phyloP scores from a whole-genome alignment of 345 rosid species.

The Lumnitzera racemosa region DNA sequence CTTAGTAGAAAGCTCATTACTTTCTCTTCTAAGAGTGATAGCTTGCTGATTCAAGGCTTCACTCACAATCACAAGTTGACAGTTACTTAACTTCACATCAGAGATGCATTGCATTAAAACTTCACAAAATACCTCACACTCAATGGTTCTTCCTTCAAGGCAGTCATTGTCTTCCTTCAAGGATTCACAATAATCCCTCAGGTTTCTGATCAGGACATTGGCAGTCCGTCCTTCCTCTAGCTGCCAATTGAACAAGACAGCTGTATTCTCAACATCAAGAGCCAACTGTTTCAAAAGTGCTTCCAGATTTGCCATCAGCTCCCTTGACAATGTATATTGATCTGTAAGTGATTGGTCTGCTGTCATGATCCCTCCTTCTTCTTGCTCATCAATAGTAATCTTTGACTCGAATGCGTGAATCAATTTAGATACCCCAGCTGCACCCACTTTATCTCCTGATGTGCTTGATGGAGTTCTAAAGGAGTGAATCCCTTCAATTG shows the following conservation, averaged over 20 bases:
- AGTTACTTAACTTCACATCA: slow-evolving; percentile 30
- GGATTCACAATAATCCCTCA: slow-evolving; percentile 35
- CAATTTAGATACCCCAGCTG: slow-evolving; percentile 58
- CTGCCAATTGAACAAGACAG: slow-evolving; percentile 28
- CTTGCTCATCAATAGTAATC: slow-evolving; percentile 44
- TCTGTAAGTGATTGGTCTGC: slow-evolving; percentile 34
- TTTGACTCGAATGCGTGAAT: slow-evolving; percentile 82
- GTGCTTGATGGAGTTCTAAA: slow-evolving; percentile 21
- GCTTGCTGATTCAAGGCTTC: slow-evolving; percentile 38
- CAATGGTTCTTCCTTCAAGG: slow-evolving; percentile 52
- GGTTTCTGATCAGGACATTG: slow-evolving; percentile 30
- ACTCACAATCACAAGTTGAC: slow-evolving; percentile 38
- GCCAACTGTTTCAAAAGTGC: slow-evolving; percentile 44
- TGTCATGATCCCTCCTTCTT: slow-evolving; percentile 30
- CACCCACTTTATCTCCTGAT: slow-evolving; percentile 30
- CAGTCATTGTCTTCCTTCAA: slow-evolving; percentile 35
- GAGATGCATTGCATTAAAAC: slow-evolving; percentile 40
- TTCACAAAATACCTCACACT: slow-evolving; percentile 55
- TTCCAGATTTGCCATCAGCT: slow-evolving; percentile 41
- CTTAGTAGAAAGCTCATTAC: slow-evolving; percentile 37
- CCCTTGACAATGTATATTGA: slow-evolving; percentile 34
- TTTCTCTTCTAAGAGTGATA: slow-evolving; percentile 37
- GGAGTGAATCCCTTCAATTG: slow-evolving; percentile 36
- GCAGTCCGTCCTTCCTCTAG: slow-evolving; percentile 27
- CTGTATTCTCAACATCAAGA: slow-evolving; percentile 40